Evolutionary conservation across 2,329 filamentous ascomycete genomes (phyloP).

Genomic region (Fusarium tanahbumbuense): DNA sequence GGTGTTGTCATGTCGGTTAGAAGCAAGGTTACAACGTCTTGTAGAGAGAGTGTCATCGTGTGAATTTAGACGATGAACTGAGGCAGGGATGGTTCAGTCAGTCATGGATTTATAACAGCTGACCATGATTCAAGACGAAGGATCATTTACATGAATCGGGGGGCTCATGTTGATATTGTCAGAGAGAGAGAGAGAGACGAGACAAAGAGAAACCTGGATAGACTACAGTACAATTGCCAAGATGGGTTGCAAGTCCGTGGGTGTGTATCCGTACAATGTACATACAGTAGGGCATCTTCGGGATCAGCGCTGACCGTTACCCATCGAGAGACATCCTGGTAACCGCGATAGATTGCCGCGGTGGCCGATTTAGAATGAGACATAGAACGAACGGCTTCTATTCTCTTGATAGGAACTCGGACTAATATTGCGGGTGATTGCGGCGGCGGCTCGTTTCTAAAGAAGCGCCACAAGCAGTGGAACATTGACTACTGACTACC

Average conservation of each 20-base stretch:
- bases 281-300: neutral
- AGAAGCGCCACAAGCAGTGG: constrained; percentile 21
- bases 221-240: constrained; percentile 11
- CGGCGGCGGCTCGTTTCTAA: neutral
- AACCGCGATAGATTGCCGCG: constrained; percentile 29
- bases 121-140: constrained; percentile 33
- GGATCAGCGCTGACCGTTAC: constrained; percentile 29
- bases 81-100: constrained; percentile 13
- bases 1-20: neutral
- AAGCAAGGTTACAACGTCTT: constrained; percentile 5
- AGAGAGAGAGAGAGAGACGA: neutral
- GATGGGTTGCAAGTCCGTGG: constrained; percentile 17
- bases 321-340: constrained; percentile 6
- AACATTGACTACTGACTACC: constrained; percentile 5
- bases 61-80: constrained; percentile 5
- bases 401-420: neutral
- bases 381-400: constrained; percentile 3
- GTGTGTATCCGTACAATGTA: constrained; percentile 1
- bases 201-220: neutral
- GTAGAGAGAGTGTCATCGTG: constrained; percentile 10
- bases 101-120: constrained; percentile 9
- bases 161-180: constrained; percentile 33
- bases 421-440: neutral
- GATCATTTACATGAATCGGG: constrained; percentile 44
- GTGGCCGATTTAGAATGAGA: constrained; percentile 10